Evolutionary conservation across 2,329 filamentous ascomycete species (phyloP), one percentile per base, ranked within the genome.

Genomic region (Rutstroemia sp.): DNA sequence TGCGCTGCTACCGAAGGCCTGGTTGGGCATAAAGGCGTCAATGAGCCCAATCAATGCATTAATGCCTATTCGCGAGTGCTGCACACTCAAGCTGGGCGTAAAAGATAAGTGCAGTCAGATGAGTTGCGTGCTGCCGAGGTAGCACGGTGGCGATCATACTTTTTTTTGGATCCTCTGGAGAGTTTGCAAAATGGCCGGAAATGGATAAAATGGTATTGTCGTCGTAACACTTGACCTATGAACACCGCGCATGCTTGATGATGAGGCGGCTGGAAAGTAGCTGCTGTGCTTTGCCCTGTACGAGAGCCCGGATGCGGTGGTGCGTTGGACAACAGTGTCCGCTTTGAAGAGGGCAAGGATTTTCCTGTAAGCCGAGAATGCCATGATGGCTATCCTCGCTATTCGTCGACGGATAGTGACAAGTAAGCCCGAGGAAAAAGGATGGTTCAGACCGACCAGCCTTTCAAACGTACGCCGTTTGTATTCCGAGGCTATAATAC

Each of bases 41-140:
- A 48, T 21, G 38, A 54, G 30, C 44, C 51, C 51, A 48, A 54
- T 54, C 42, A 54, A 54, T 54, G 51, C 51, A 54, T 54, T 41
- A 54, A 42, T 21, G 51, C 51, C 51, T 53, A 23, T 38, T 53
- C 10, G 30, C 30, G 21, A 48, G 23, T 9, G 23, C n/a, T 27
- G 16, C 27, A 48, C 9, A 34, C 23, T 48, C 21, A 48, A 48
- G 23, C 46, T 48, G 46, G 46, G 46, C 46, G 46, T 34, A 41
- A 34, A 44, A 34, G 25, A 37, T n/a, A 19, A 37, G 39, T 42
- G 1, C 17, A 19, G 30, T 42, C 39, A 14, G 46, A 48, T 49
- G 47, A 49, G 19, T 7, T 38, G 10, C 16, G 2, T 16, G 45
- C n/a, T 19, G 9, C 17, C 9, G 17, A 8, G 39, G 39, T 7